Percentiles rank a stretch among this genome's conserved stretches.
These are phyloP conservation scores for Penicillium polonicum DNA, from an alignment of 2,329 filamentous ascomycete genomes.

Conservation along the genomic window DNA sequence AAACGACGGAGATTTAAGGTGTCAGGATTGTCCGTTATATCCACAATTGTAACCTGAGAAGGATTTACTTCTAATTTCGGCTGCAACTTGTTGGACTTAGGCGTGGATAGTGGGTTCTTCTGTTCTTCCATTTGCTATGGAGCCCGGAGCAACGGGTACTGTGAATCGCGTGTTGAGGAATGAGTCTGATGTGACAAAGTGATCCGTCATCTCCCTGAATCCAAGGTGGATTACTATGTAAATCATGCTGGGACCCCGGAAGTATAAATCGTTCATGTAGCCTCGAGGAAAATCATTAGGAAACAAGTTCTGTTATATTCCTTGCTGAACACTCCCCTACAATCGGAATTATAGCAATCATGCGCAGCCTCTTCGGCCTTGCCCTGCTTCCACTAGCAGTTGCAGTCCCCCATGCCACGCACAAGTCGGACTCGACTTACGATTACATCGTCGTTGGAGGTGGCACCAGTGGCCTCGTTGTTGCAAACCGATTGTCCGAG, in stretches of 20 bases:
- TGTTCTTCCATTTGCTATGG: background rate
- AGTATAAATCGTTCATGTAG: background rate
- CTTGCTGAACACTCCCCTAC: background rate
- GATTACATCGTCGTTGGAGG: slow-evolving; percentile 39
- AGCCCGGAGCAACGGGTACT: background rate
- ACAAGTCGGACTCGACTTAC: slow-evolving; percentile 11
- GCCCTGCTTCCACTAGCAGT: slow-evolving; percentile 16
- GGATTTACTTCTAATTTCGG: background rate
- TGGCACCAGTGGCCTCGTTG: slow-evolving; percentile 34
- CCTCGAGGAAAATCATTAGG: background rate
- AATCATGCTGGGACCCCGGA: background rate
- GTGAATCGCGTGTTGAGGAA: background rate
- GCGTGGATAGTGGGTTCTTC: too few relatives aligned
- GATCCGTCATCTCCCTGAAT: background rate
- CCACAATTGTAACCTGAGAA: background rate
- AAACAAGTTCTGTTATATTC: background rate
- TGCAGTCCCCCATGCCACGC: slow-evolving; percentile 13
- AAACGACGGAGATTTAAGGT: background rate
- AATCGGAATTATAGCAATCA: background rate
- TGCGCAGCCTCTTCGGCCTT: slow-evolving; percentile 17
- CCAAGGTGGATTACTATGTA: background rate
- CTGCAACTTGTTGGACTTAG: background rate
- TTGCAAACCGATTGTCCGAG: slow-evolving; percentile 39
- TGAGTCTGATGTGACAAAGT: background rate
- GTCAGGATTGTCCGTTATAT: background rate